Base-by-base conservation (phyloP, 805 yeast genomes). In the Starmerella lactis-condensi region DNA sequence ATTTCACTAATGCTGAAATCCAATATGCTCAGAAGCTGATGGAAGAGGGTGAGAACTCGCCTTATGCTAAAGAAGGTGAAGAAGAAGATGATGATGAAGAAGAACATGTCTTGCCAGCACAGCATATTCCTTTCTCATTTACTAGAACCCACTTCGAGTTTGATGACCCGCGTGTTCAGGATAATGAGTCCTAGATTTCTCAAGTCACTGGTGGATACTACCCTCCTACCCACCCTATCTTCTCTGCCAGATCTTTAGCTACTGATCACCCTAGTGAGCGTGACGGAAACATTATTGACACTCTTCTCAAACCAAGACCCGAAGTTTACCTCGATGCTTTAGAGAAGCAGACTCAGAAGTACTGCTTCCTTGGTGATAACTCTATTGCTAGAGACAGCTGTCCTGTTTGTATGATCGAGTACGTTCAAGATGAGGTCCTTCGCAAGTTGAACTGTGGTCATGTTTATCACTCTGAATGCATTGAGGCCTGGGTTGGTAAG, bases 141-240 rank as follows among this genome's bases (percentile, higher is more conserved):
- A n/a, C n/a, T n/a, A n/a, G n/a, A n/a, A n/a, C n/a, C n/a, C n/a
- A n/a, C n/a, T n/a, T n/a, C n/a, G n/a, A n/a, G n/a, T n/a, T n/a
- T n/a, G n/a, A n/a, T n/a, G n/a, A n/a, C n/a, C 11, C 23, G n/a
- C 23, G 11, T 21, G 11, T n/a, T 21, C 23, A 21, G 11, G 23
- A 11, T 24, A 12, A 13, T 11, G 39, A 35, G 13, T 32, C 46
- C 18, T 69, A 75, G 76, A 61, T 69, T n/a, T 65, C 70, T 16
- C 66, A 67, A 30, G 72, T 69, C 6, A 60, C 68, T 53, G 75
- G 75, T 1, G 72, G 71, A 24, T 51, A 62, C 10, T 69, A 65
- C 40, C 58, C 65, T 2, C 51, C 50, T 25, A 50, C 60, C 33
- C 70, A 66, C 42, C 71, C 70, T 4, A 44, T 65, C 6, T 50